Conservation (phyloP, 345 rosid genomes). For the Sonneratia alba region DNA sequence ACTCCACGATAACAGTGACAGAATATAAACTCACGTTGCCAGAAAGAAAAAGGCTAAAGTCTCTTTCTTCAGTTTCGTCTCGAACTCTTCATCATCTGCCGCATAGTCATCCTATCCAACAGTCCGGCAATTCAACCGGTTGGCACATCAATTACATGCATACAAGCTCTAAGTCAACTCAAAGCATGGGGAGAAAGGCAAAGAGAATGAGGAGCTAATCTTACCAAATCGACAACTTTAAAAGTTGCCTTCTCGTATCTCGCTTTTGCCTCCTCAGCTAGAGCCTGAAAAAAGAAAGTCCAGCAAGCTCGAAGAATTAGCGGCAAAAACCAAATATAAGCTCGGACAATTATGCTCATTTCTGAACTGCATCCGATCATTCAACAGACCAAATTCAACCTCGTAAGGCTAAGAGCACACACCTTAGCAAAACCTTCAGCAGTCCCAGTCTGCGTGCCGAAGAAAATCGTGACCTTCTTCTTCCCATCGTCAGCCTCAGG, state of each 20-base stretch:
- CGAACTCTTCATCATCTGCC: conserved; percentile 86
- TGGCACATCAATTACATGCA: not conserved
- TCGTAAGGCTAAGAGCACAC: not conserved
- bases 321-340: not conserved
- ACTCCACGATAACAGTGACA: not conserved
- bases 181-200: not conserved
- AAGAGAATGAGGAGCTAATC: conserved; percentile 4
- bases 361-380: not conserved
- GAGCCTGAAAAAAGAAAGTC: conserved; percentile 22
- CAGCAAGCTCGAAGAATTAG: too few relatives aligned
- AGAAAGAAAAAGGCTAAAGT: conserved; percentile 69
- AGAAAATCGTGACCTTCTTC: conserved; percentile 68
- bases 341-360: not conserved
- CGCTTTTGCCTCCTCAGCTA: conserved; percentile 79
- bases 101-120: conserved; percentile 80
- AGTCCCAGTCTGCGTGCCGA: conserved; percentile 93
- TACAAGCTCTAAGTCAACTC: not conserved
- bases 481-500: conserved; percentile 65
- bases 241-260: conserved; percentile 76
- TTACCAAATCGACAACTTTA: conserved; percentile 81
- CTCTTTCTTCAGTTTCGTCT: conserved; percentile 85
- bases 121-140: not conserved
- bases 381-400: not conserved
- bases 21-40: conserved; percentile 65
- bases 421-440: conserved; percentile 99